These are phyloP conservation scores for Nothophaeocryptopus gaeumannii DNA, from an alignment of 2,329 filamentous ascomycete genomes.

Conservation along the genomic window DNA sequence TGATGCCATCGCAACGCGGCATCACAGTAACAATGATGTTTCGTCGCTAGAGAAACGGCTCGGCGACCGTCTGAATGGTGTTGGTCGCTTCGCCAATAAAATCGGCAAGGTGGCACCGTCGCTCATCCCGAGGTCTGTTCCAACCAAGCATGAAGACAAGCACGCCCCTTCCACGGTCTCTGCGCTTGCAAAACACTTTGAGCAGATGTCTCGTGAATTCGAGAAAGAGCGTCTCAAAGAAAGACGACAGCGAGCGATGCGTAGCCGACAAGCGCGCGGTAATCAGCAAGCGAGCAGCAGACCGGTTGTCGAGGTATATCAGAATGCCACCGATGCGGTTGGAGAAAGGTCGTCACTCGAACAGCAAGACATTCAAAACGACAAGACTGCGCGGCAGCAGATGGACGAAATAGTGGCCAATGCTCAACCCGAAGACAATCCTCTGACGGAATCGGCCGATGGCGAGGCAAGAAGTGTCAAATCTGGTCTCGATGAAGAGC, in stretches of 20 bases:
- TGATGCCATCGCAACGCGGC: conserved; percentile 30
- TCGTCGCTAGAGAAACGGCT: conserved; percentile 65
- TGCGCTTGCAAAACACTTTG: conserved; percentile 90
- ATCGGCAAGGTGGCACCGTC: conserved; percentile 57
- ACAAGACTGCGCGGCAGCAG: conserved; percentile 11
- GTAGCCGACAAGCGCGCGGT: conserved; percentile 71
- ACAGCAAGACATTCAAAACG: conserved; percentile 14
- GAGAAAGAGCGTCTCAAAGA: conserved; percentile 90
- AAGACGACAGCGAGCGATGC: conserved; percentile 74
- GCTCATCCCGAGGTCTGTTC: conserved; percentile 82
- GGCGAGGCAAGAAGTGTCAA: conserved; percentile 1
- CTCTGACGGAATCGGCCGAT: conserved; percentile 4
- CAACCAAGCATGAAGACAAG: conserved; percentile 60
- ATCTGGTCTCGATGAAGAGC: conserved; percentile 2
- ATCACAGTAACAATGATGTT: background rate
- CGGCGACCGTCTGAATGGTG: conserved; percentile 57
- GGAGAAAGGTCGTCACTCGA: conserved; percentile 25
- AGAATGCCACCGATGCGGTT: conserved; percentile 88
- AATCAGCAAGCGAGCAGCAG: conserved; percentile 91
- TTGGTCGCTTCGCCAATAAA: conserved; percentile 47
- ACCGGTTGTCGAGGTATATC: conserved; percentile 93
- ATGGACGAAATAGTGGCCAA: conserved; percentile 19
- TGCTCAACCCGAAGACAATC: conserved; percentile 22
- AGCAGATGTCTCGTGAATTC: conserved; percentile 93
- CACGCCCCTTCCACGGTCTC: conserved; percentile 66